phyloP scores from a whole-genome alignment of 2,329 filamentous ascomycete species.

The Simplicillium sp. region DNA sequence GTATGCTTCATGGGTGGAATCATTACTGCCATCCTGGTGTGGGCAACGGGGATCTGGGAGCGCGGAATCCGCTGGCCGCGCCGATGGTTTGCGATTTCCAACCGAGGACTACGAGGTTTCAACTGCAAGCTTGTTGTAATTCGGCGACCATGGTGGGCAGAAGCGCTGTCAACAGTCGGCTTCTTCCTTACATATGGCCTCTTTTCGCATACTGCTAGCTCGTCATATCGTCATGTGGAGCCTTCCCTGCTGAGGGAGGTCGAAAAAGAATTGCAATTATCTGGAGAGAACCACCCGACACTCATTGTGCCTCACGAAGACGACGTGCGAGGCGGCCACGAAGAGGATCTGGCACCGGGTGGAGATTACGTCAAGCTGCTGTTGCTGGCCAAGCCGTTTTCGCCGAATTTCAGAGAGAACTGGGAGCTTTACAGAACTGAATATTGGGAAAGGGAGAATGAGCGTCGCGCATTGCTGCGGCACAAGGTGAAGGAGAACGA shows the following conservation, averaged over 20 bases:
- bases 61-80: slow-evolving; percentile 89
- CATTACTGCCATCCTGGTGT: slow-evolving; percentile 77
- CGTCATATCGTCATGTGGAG: slow-evolving; percentile 70
- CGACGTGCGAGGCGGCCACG: slow-evolving; percentile 59
- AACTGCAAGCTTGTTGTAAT: slow-evolving; percentile 95
- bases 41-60: slow-evolving; percentile 95
- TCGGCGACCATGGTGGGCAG: slow-evolving; percentile 71
- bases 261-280: slow-evolving; percentile 46
- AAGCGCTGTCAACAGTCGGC: slow-evolving; percentile 60
- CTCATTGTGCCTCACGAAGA: slow-evolving; percentile 37
- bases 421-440: slow-evolving; percentile 93
- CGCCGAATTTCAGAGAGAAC: slow-evolving; percentile 86
- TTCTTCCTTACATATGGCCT: slow-evolving; percentile 72
- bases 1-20: slow-evolving; percentile 86
- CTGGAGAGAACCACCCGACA: slow-evolving; percentile 28
- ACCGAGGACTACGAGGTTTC: slow-evolving; percentile 81
- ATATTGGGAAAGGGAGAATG: slow-evolving; percentile 96
- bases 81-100: slow-evolving; percentile 81
- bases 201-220: slow-evolving; percentile 58
- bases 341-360: slow-evolving; percentile 83
- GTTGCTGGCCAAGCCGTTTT: slow-evolving; percentile 88
- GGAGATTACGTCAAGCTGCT: slow-evolving; percentile 89
- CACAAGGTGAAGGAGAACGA: slow-evolving; percentile 60
- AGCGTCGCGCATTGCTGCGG: slow-evolving; percentile 67
- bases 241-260: slow-evolving; percentile 49